A percentile compares a stretch with the other conserved stretches of the same genome.
Conservation (phyloP, 1,139 yeast species). For the Kluyveromyces marxianus region DNA sequence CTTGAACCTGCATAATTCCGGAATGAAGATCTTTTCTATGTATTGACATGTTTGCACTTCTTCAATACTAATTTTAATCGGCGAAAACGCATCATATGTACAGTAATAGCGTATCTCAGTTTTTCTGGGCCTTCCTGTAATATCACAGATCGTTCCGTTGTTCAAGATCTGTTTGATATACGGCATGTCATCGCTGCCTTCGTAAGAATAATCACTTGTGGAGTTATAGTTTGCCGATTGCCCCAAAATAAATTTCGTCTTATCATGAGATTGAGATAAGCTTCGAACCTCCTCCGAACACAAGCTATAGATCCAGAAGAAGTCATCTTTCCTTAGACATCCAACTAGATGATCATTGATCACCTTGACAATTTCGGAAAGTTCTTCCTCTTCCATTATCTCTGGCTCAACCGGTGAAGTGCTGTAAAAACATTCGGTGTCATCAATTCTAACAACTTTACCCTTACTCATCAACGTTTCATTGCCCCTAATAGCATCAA, state of each 20-base stretch:
- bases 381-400: too few relatives aligned
- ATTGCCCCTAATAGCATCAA: slow-evolving; percentile 12
- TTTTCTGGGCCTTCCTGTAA: slow-evolving; percentile 55
- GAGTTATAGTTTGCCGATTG: background rate
- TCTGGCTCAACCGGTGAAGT: too few relatives aligned
- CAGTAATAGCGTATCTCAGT: slow-evolving; percentile 65
- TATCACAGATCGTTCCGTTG: slow-evolving; percentile 66
- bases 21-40: slow-evolving; percentile 50
- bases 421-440: too few relatives aligned
- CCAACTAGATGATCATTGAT: too few relatives aligned
- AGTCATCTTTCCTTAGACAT: too few relatives aligned
- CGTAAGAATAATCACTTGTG: background rate
- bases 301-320: too few relatives aligned
- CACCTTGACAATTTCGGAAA: too few relatives aligned
- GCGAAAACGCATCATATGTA: slow-evolving; percentile 35
- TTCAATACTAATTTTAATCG: slow-evolving; percentile 38
- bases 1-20: slow-evolving; percentile 44
- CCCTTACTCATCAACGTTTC: slow-evolving; percentile 7
- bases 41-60: slow-evolving; percentile 75
- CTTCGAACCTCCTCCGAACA: background rate
- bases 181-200: background rate
- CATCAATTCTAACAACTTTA: too few relatives aligned
- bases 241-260: background rate
- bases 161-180: slow-evolving; percentile 46
- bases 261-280: background rate